Conservation (phyloP, 139 green algal genomes). For the Auxenochlorella pyrenoidosa region DNA sequence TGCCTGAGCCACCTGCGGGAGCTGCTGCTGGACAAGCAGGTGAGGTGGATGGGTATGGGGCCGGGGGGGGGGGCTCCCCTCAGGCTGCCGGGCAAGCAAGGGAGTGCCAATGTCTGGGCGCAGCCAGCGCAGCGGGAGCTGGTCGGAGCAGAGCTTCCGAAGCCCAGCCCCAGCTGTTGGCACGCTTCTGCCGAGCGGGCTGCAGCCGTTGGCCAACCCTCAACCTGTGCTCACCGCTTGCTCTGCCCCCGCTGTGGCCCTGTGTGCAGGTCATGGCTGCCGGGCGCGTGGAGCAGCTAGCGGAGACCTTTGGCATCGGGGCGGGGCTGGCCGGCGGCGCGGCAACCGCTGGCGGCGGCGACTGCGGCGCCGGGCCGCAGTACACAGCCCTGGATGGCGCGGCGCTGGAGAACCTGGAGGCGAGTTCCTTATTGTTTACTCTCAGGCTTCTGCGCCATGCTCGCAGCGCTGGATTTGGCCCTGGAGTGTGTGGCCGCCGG, state of each 20-base stretch:
- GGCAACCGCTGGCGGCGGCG: background rate
- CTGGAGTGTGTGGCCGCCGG: background rate
- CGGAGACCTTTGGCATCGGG: slow-evolving; percentile 32
- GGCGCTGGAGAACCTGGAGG: slow-evolving; percentile 94
- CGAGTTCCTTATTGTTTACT: slow-evolving; percentile 28
- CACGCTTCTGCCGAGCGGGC: no score
- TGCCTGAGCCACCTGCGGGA: slow-evolving; percentile 69
- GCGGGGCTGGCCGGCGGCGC: background rate
- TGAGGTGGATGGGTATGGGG: background rate
- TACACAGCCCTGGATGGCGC: slow-evolving; percentile 90
- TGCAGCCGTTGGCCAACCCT: background rate
- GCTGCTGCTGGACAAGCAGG: slow-evolving; percentile 79
- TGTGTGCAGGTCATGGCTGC: slow-evolving; percentile 43
- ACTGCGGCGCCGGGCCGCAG: slow-evolving; percentile 25
- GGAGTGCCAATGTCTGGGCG: no score
- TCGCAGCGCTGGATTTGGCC: background rate
- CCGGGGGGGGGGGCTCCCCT: no score
- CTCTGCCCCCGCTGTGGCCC: background rate
- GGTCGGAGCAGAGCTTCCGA: no score
- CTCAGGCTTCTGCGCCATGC: background rate
- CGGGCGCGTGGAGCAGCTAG: slow-evolving; percentile 72
- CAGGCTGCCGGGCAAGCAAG: no score
- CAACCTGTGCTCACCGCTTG: background rate
- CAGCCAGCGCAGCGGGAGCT: no score
- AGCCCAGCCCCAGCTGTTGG: no score